Evolutionary conservation across 1,284 basidiomycete species (phyloP).

Genomic region (Porogramme epimiltina): DNA sequence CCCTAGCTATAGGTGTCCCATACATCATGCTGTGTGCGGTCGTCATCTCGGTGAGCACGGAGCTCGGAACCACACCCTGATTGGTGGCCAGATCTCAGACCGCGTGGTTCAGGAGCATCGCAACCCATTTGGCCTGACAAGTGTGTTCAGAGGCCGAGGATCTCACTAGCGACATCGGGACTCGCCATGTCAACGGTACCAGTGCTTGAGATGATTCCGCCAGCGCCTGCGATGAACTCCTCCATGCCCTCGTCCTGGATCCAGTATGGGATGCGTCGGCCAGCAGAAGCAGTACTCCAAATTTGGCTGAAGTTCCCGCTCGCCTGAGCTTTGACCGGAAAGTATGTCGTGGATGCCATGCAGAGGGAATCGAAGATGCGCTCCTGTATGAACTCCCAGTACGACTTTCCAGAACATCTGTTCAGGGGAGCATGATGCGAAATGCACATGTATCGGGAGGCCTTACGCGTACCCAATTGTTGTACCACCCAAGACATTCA

Average conservation of each 20-base stretch:
- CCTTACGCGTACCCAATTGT: not conserved
- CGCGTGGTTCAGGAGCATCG: slow-evolving; percentile 27
- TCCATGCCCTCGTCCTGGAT: not conserved
- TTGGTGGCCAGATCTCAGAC: slow-evolving; percentile 27
- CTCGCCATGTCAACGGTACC: slow-evolving; percentile 28
- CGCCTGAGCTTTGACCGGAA: not conserved
- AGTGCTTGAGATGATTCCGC: slow-evolving; percentile 35
- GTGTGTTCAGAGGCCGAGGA: not conserved
- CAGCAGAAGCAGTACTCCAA: not conserved
- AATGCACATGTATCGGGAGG: too few species aligned
- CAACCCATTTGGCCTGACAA: slow-evolving; percentile 32
- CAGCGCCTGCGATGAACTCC: slow-evolving; percentile 30
- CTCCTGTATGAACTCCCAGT: slow-evolving; percentile 2
- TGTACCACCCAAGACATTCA: too few species aligned
- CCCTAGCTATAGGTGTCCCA: slow-evolving; percentile 1
- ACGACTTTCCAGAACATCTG: slow-evolving; percentile 8
- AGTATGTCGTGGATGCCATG: slow-evolving; percentile 1
- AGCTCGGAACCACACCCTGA: slow-evolving; percentile 25
- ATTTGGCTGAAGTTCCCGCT: slow-evolving; percentile 4
- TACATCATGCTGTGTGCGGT: slow-evolving; percentile 24
- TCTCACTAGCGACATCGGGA: slow-evolving; percentile 25
- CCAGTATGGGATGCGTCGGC: slow-evolving; percentile 3
- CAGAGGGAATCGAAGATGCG: slow-evolving; percentile 4
- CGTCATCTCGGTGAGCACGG: slow-evolving; percentile 26
- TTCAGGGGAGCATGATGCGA: not conserved